Base-by-base conservation (phyloP, 768 basidiomycete species). In the Lepiota venenata region DNA sequence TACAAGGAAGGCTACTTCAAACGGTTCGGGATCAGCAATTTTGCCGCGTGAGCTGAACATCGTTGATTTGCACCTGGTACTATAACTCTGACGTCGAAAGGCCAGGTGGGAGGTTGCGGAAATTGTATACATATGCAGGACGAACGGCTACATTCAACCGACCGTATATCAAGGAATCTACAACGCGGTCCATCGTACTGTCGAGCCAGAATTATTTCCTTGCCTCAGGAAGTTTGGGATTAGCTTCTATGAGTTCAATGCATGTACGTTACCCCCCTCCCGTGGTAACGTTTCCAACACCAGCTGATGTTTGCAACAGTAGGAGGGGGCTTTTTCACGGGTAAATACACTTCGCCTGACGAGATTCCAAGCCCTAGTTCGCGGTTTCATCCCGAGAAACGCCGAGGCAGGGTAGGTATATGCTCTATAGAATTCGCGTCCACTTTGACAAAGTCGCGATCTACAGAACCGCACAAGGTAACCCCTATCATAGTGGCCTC, bases 21-120 rank as follows among this genome's bases (percentile, higher is more conserved):
- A 56, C 73, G 76, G n/a, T 80, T 85, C 54, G 83, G 84, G 2
- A 70, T 87, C 57, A 84, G 83, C 60, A 85, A 85, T 64, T 85
- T 71, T 52, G 71, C 78, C 4, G 73, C 84, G 78, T 81, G 40
- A 50, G 63, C 64, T 6, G n/a, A 39, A 10, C 20, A 12, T 32
- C 15, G 42, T 44, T 36, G 15, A 32, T 20, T 20, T 44, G 62
- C 29, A 20, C 44, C 9, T 21, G 10, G 12, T 71, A 4, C 60
- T 52, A 2, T 16, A 22, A 18, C 11, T 48, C 41, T 18, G n/a
- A 44, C 20, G 27, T 25, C 5, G 20, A 7, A 43, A 14, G 39
- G 54, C 65, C 1, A 74, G 82, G 0, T 84, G 81, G 80, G 82
- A 85, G 64, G 81, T 84, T 12, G 81, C 82, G 2, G 82, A 84